A percentile compares a stretch with the other conserved stretches of the same genome.
Conservation (phyloP, 345 rosid species). For the Eucalyptus paniculata region DNA sequence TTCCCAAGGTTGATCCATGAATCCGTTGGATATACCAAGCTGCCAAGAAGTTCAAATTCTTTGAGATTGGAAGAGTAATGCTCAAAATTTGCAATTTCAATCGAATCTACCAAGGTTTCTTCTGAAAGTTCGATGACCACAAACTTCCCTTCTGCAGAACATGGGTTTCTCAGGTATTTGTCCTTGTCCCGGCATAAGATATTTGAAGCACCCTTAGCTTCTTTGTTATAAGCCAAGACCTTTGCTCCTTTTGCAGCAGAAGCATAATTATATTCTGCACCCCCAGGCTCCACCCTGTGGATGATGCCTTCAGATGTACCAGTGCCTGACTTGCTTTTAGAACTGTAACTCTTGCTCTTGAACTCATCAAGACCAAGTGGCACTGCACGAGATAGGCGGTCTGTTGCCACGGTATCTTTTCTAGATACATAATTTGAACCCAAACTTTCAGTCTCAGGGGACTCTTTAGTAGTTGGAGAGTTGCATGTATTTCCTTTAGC, state of each 20-base stretch:
- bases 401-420: conserved; percentile 14
- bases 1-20: conserved; percentile 75
- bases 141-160: conserved; percentile 83
- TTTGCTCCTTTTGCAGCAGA: conserved; percentile 89
- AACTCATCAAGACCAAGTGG: conserved; percentile 85
- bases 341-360: conserved; percentile 66
- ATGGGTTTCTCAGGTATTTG: conserved; percentile 88
- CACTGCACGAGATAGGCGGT: conserved; percentile 39
- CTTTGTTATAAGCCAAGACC: conserved; percentile 75
- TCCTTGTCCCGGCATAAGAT: conserved; percentile 75
- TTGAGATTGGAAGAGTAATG: conserved; percentile 86
- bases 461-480: conserved; percentile 1
- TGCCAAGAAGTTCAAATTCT: conserved; percentile 79
- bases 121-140: conserved; percentile 86
- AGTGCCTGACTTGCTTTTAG: conserved; percentile 47
- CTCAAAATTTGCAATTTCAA: conserved; percentile 82
- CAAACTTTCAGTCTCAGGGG: conserved; percentile 3
- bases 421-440: conserved; percentile 11
- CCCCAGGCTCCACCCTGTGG: conserved; percentile 90
- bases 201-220: conserved; percentile 83
- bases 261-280: conserved; percentile 81
- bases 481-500: conserved; percentile 3
- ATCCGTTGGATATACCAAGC: conserved; percentile 84
- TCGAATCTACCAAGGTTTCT: conserved; percentile 80
- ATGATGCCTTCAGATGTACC: conserved; percentile 52